Conservation (phyloP, 2,329 filamentous ascomycete genomes). For the Calonectria pseudoreteaudii region DNA sequence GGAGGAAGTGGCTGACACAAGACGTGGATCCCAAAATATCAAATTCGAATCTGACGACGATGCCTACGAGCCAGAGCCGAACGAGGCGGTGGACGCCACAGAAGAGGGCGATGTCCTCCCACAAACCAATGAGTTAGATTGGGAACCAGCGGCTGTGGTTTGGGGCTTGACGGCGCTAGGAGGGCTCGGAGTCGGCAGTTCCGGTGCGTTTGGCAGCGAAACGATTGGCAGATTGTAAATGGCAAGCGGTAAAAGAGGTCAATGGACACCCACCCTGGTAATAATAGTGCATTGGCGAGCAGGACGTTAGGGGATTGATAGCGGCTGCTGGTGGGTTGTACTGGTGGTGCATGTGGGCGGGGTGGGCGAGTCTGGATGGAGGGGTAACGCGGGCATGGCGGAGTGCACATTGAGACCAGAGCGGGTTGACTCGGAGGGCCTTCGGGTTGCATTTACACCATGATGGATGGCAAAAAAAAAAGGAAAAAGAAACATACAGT, state of each 20-base stretch:
- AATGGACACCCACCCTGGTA: background rate
- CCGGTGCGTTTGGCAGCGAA: slow-evolving; percentile 61
- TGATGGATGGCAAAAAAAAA: background rate
- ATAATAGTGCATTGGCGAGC: slow-evolving; percentile 18
- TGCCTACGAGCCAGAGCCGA: slow-evolving; percentile 53
- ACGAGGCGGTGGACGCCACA: slow-evolving; percentile 42
- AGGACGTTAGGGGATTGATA: slow-evolving; percentile 37
- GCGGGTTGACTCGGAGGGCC: background rate
- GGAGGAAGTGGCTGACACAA: background rate
- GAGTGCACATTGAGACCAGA: background rate
- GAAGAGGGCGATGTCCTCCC: slow-evolving; percentile 57
- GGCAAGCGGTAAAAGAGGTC: background rate
- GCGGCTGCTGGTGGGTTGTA: background rate
- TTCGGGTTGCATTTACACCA: background rate
- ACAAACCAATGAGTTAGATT: slow-evolving; percentile 41
- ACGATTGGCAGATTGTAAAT: slow-evolving; percentile 46
- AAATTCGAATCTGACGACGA: slow-evolving; percentile 45
- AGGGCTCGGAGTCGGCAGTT: slow-evolving; percentile 58
- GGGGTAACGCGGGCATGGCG: background rate
- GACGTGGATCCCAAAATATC: slow-evolving; percentile 8
- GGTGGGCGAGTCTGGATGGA: background rate
- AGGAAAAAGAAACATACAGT: background rate
- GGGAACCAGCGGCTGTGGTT: slow-evolving; percentile 59
- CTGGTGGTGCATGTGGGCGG: background rate
- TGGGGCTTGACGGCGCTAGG: slow-evolving; percentile 59